These are phyloP conservation scores for Conticribra guillardii DNA, from an alignment of 108 stramenopile genomes.

Conservation along the genomic window DNA sequence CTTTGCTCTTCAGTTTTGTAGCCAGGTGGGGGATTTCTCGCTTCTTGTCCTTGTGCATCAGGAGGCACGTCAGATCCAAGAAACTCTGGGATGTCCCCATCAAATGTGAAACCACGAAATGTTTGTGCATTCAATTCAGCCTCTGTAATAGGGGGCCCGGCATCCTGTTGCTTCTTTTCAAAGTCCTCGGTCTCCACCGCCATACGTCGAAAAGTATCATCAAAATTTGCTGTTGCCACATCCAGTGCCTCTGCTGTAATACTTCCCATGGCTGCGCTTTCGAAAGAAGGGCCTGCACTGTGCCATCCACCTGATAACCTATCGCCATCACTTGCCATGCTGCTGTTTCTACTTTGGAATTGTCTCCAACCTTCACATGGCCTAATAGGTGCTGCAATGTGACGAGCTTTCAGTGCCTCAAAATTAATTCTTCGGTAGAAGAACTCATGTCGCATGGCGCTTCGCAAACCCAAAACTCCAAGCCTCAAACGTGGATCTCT, in stretches of 20 bases:
- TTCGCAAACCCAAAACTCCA: constrained; percentile 77
- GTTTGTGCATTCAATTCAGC: constrained; percentile 77
- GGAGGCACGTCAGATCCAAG: too few relatives aligned
- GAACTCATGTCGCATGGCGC: constrained; percentile 87
- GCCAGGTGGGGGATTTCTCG: background rate
- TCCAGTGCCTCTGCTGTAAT: constrained; percentile 68
- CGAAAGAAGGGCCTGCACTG: constrained; percentile 38
- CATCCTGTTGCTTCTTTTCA: constrained; percentile 47
- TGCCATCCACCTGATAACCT: constrained; percentile 16
- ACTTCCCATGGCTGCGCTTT: constrained; percentile 45
- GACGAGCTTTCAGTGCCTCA: constrained; percentile 71
- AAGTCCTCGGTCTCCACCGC: constrained; percentile 82
- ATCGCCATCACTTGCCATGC: constrained; percentile 8
- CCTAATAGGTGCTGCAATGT: constrained; percentile 81
- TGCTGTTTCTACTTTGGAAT: constrained; percentile 43
- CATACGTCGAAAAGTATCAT: constrained; percentile 86
- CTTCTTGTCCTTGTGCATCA: too few relatives aligned
- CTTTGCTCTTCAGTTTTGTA: background rate
- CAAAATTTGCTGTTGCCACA: constrained; percentile 87
- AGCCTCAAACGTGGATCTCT: constrained; percentile 74
- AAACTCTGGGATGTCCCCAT: constrained; percentile 48
- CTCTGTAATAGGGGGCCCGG: constrained; percentile 55
- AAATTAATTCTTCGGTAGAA: constrained; percentile 80
- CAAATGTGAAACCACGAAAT: constrained; percentile 86
- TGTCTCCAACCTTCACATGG: constrained; percentile 92